These are phyloP conservation scores for Cinchona pubescens DNA, from an alignment of 257 asterid species.

Conservation along the genomic window DNA sequence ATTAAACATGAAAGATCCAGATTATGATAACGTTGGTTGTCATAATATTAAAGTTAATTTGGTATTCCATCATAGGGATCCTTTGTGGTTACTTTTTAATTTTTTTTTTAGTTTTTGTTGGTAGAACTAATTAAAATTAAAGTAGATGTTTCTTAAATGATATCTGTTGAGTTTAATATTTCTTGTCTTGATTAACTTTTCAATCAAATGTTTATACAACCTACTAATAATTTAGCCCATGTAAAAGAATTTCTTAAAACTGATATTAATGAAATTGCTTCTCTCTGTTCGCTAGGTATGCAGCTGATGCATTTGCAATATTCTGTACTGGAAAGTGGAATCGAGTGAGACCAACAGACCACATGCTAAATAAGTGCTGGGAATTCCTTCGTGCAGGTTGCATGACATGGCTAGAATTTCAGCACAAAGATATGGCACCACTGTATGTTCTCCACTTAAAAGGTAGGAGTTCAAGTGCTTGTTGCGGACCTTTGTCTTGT, in stretches of 20 bases:
- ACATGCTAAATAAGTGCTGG: conserved; percentile 76
- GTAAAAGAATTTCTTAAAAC: not conserved
- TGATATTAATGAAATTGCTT: not conserved
- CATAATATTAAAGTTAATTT: too few relatives aligned
- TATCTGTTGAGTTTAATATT: too few relatives aligned
- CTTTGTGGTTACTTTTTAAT: too few relatives aligned
- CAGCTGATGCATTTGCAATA: conserved; percentile 85
- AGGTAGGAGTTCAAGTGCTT: too few relatives aligned
- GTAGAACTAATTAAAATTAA: too few relatives aligned
- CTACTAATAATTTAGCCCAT: not conserved
- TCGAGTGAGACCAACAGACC: conserved; percentile 55
- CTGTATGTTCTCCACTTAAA: not conserved
- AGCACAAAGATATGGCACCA: not conserved
- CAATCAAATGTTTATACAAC: not conserved
- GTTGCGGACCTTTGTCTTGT: too few relatives aligned
- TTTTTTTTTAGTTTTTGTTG: too few relatives aligned
- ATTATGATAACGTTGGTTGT: too few relatives aligned
- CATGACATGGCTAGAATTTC: not conserved
- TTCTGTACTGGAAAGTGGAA: conserved; percentile 72
- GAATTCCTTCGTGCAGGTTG: conserved; percentile 36
- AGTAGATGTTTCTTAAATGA: not conserved
- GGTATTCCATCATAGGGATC: too few relatives aligned
- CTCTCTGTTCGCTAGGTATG: conserved; percentile 45
- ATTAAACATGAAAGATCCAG: too few relatives aligned
- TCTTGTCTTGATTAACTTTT: not conserved